Evolutionary conservation across 2,329 filamentous ascomycete genomes (phyloP).

Genomic region (Paraphoma chrysanthemicola): DNA sequence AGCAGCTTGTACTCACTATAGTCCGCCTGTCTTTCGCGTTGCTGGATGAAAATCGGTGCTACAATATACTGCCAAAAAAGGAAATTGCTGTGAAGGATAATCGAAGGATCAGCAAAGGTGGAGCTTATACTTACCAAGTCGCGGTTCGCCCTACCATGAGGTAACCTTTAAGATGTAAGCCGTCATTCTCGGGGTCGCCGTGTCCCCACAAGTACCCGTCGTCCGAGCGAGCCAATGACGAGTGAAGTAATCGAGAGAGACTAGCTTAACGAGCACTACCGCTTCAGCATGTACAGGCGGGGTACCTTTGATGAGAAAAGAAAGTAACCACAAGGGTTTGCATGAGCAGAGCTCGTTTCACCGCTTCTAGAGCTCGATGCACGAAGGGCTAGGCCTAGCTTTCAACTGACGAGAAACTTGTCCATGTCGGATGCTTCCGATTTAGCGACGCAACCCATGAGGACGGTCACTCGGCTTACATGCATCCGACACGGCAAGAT

Average conservation of each 20-base stretch:
- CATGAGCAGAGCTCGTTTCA: neutral
- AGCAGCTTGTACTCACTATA: neutral
- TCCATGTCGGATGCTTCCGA: too few species aligned
- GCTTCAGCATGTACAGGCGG: conserved; percentile 2
- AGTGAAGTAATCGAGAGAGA: neutral
- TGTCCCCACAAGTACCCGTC: conserved; percentile 7
- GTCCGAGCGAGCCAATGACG: neutral
- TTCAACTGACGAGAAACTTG: too few species aligned
- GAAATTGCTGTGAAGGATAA: neutral
- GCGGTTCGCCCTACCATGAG: neutral
- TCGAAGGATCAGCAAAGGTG: neutral
- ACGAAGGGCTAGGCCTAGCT: too few species aligned
- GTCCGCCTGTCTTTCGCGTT: neutral
- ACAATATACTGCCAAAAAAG: neutral
- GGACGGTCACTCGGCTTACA: too few species aligned
- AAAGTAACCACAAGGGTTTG: neutral
- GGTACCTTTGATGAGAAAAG: neutral
- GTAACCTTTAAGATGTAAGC: neutral
- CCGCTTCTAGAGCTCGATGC: too few species aligned
- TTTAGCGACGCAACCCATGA: too few species aligned
- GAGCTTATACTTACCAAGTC: neutral
- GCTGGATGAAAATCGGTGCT: neutral
- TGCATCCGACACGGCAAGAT: too few species aligned
- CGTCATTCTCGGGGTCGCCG: conserved; percentile 4
- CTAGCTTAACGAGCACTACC: neutral